A percentile compares a stretch with the other conserved stretches of the same genome.
phyloP scores from a whole-genome alignment of 2,329 filamentous ascomycete species.

The Dothideomycetes sp. region DNA sequence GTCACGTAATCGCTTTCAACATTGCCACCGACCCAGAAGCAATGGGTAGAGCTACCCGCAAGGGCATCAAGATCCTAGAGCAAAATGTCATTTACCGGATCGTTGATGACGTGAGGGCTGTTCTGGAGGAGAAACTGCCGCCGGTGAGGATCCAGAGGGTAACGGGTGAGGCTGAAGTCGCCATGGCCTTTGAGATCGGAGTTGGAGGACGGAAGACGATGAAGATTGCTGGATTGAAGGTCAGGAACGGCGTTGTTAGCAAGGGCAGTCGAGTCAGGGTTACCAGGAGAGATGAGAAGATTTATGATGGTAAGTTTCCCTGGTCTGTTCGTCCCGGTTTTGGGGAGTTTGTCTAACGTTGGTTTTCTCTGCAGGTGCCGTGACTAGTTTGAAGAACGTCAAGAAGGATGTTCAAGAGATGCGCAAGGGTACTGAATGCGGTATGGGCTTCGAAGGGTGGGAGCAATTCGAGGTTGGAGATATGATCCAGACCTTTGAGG shows the following conservation, averaged over 20 bases:
- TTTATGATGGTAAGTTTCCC: slow-evolving; percentile 68
- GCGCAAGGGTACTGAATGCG: slow-evolving; percentile 88
- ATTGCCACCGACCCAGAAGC: slow-evolving; percentile 52
- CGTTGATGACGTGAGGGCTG: slow-evolving; percentile 60
- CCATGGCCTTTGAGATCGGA: slow-evolving; percentile 76
- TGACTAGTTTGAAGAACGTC: slow-evolving; percentile 76
- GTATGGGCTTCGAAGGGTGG: slow-evolving; percentile 75
- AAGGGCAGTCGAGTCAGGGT: slow-evolving; percentile 60
- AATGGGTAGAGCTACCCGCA: slow-evolving; percentile 61
- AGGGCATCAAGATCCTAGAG: slow-evolving; percentile 69
- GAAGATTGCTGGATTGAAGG: slow-evolving; percentile 77
- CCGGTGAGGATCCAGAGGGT: slow-evolving; percentile 60
- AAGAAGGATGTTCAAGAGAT: slow-evolving; percentile 89
- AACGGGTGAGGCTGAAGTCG: slow-evolving; percentile 77
- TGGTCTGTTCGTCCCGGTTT: slow-evolving; percentile 11
- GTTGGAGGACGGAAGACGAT: slow-evolving; percentile 60
- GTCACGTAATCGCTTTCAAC: slow-evolving; percentile 82
- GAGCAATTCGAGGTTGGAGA: slow-evolving; percentile 71
- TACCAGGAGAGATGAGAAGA: slow-evolving; percentile 53
- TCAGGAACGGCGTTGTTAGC: slow-evolving; percentile 69
- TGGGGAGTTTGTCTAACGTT: background rate
- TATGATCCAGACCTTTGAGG: slow-evolving; percentile 79
- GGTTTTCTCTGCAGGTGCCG: slow-evolving; percentile 48
- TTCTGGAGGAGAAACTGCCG: slow-evolving; percentile 60
- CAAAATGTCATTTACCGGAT: slow-evolving; percentile 81